These are phyloP conservation scores for Darksidea phi DNA, from an alignment of 495 filamentous ascomycete species.

Conservation along the genomic window DNA sequence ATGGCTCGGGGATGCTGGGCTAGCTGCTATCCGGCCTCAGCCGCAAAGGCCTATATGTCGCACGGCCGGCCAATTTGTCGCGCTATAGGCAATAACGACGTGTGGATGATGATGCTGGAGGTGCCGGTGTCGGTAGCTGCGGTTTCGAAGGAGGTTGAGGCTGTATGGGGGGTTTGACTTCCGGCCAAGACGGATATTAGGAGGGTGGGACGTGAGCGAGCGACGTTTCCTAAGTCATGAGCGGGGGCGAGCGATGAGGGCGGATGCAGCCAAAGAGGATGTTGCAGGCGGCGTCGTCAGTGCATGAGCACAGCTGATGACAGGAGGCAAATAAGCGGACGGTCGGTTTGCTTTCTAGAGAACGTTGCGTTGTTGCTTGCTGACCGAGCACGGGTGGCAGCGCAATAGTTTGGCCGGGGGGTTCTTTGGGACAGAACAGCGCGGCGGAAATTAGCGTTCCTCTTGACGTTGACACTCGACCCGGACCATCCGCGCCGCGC, in stretches of 20 bases:
- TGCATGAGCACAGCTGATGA: neutral
- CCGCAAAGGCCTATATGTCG: conserved; percentile 32
- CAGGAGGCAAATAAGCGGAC: neutral
- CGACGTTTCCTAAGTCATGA: conserved; percentile 10
- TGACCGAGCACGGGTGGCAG: conserved; percentile 6
- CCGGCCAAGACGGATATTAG: conserved; percentile 24
- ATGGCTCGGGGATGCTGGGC: conserved; percentile 13
- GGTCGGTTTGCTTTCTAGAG: neutral
- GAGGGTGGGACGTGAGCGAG: conserved; percentile 10
- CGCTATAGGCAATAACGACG: conserved; percentile 2
- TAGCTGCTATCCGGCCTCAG: conserved; percentile 27
- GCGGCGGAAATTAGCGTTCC: neutral
- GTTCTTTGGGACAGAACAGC: neutral
- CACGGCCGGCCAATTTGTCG: conserved; percentile 29
- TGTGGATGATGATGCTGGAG: neutral
- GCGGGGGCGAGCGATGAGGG: conserved; percentile 1
- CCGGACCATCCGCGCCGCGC: no score
- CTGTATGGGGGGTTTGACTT: conserved; percentile 9
- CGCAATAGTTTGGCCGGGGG: neutral
- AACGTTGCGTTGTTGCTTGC: conserved; percentile 4
- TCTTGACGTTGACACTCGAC: neutral
- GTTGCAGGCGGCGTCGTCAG: neutral
- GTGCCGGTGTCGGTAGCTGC: neutral
- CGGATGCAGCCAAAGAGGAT: neutral
- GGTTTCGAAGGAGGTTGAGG: conserved; percentile 20